Percentiles rank a stretch among this genome's conserved stretches.
Evolutionary conservation across 495 filamentous ascomycete species (phyloP).

Genomic region (Immersiella caudata): DNA sequence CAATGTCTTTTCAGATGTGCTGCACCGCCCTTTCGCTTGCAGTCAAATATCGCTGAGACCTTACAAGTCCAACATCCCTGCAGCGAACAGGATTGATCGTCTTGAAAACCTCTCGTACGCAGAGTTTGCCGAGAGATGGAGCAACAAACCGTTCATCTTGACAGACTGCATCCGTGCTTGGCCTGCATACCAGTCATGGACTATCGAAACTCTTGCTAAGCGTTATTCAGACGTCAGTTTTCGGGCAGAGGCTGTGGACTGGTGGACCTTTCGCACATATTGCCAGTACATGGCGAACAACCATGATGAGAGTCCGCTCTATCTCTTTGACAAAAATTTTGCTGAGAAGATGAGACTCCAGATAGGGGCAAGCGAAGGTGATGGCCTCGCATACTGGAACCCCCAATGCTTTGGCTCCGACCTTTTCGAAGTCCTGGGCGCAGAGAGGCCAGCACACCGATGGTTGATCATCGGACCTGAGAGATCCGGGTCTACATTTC

Average conservation of each 20-base stretch:
- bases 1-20: constrained; percentile 84
- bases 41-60: constrained; percentile 69
- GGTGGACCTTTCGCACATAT: constrained; percentile 87
- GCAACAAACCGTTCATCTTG: constrained; percentile 82
- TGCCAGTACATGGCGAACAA: constrained; percentile 81
- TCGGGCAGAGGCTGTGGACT: constrained; percentile 92
- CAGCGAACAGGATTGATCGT: constrained; percentile 70
- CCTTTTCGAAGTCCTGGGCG: constrained; percentile 78
- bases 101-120: constrained; percentile 67
- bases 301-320: constrained; percentile 86
- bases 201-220: constrained; percentile 60
- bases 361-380: constrained; percentile 51
- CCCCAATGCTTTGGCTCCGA: constrained; percentile 88
- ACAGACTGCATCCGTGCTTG: constrained; percentile 82
- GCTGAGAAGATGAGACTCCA: constrained; percentile 81
- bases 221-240: constrained; percentile 71
- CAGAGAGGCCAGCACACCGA: constrained; percentile 80
- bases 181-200: constrained; percentile 80
- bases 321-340: constrained; percentile 88
- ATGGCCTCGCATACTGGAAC: constrained; percentile 72
- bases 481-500: constrained; percentile 91
- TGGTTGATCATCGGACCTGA: constrained; percentile 94
- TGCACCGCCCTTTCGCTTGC: constrained; percentile 92
- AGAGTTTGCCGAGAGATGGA: constrained; percentile 78
- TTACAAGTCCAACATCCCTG: constrained; percentile 72